phyloP scores from a whole-genome alignment of 805 yeast genomes.

The Pichia pseudocactophila region DNA sequence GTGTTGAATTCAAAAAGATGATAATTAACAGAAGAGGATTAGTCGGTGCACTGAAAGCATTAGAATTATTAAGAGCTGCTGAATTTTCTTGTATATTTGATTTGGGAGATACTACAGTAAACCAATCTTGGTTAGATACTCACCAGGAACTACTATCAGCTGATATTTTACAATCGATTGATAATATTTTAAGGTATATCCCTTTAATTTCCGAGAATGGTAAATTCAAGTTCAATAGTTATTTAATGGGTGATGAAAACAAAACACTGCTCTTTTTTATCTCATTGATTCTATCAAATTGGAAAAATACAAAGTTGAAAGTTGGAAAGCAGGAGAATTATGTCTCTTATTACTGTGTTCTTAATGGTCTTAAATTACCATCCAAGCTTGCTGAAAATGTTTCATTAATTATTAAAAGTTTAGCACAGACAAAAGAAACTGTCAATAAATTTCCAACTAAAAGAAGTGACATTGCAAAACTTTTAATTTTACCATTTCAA shows the following conservation, averaged over 20 bases:
- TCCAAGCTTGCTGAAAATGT: slow-evolving; percentile 45
- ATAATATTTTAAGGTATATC: slow-evolving; percentile 15
- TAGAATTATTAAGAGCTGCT: slow-evolving; percentile 47
- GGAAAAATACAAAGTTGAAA: slow-evolving; percentile 30
- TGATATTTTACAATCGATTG: slow-evolving; percentile 14
- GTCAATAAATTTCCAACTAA: slow-evolving; percentile 20
- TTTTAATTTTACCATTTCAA: slow-evolving; percentile 43
- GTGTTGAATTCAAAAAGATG: slow-evolving; percentile 74
- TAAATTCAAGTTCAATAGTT: neutral
- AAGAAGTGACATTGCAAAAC: slow-evolving; percentile 54
- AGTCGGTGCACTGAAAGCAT: slow-evolving; percentile 52
- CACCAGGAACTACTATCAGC: slow-evolving; percentile 7
- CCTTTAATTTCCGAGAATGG: slow-evolving; percentile 15
- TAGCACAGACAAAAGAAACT: slow-evolving; percentile 19
- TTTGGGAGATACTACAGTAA: slow-evolving; percentile 24
- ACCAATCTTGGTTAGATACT: slow-evolving; percentile 15
- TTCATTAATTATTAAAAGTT: slow-evolving; percentile 33
- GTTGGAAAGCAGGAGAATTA: slow-evolving; percentile 21
- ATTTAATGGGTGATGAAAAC: slow-evolving; percentile 10
- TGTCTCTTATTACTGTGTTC: slow-evolving; percentile 44
- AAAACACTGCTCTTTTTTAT: slow-evolving; percentile 35
- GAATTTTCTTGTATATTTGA: slow-evolving; percentile 53
- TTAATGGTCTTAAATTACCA: slow-evolving; percentile 65
- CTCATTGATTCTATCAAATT: slow-evolving; percentile 41
- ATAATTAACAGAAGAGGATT: slow-evolving; percentile 37